Conservation (phyloP, 192 early-diverging fungal species). For the Backusella sp. region DNA sequence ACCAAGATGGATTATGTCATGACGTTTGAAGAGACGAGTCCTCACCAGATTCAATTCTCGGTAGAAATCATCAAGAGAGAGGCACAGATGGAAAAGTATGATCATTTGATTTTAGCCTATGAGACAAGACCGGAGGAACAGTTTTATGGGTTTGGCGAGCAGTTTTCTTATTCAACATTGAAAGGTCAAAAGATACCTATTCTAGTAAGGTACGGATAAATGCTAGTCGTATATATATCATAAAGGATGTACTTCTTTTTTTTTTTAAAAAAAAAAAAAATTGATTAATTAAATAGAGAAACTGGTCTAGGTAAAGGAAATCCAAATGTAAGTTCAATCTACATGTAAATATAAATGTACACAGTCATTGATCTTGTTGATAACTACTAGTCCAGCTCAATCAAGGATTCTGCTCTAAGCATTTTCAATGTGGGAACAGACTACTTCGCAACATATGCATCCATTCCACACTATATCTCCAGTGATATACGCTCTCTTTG, state of each 20-base stretch:
- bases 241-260: neutral
- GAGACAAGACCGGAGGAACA: conserved; percentile 28
- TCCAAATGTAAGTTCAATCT: conserved; percentile 19
- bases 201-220: conserved; percentile 17
- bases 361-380: neutral
- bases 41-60: conserved; percentile 22
- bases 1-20: conserved; percentile 30
- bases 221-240: too few relatives aligned
- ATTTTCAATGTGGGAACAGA: conserved; percentile 31
- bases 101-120: conserved; percentile 21
- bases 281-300: conserved; percentile 22
- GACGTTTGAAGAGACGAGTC: conserved; percentile 17
- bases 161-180: conserved; percentile 20
- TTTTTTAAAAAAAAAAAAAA: neutral
- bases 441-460: conserved; percentile 33
- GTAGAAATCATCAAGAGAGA: neutral
- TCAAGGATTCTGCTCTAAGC: conserved; percentile 16
- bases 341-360: neutral
- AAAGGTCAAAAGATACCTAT: conserved; percentile 43
- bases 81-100: conserved; percentile 7
- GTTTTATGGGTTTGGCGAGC: conserved; percentile 45
- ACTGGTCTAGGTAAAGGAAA: conserved; percentile 36
- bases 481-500: conserved; percentile 31
- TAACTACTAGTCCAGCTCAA: conserved; percentile 10
- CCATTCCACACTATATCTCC: conserved; percentile 37